Evolutionary conservation across 257 asterid species (phyloP), one percentile per base, ranked within the genome.

Genomic region (Pogostemon cablin): DNA sequence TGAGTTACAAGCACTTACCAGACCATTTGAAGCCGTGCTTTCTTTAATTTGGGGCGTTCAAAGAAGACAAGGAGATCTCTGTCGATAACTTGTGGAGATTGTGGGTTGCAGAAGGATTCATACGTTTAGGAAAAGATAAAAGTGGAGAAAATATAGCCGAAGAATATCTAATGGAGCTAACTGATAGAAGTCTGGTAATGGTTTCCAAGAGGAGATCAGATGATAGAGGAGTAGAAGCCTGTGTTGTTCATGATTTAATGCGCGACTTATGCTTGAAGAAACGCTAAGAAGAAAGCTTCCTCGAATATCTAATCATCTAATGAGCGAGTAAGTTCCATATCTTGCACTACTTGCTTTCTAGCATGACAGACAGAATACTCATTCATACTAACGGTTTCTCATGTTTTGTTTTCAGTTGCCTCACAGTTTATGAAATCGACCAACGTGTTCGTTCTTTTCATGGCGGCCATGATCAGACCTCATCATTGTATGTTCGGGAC

Each of bases 101-200:
- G 7, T 80, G 85, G 85, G 70, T 77, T 38, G 75, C 81, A 9
- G 82, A 77, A 42, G 85, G 85, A 34, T 80, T 80, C 57, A 61
- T 77, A 44, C 49, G 42, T 2, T 32, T 50, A 12, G 56, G 64
- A 3, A 65, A 15, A 7, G 8, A 10, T 5, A 64, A 70, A 68
- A 73, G 41, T 40, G 15, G 49, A 56, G 78, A 72, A 72, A 20
- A 5, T 42, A 49, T 68, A 15, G 84, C 81, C 0, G 71, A 73
- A 65, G 59, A 64, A 6, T 80, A 77, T 64, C 46, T 76, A 7
- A n/a, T 1, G 39, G 75, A 54, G 47, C 62, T 76, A 1, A 55
- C 63, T 40, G 48, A 65, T 53, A 67, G 62, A 67, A 72, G 81
- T 47, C 75, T 80, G 12, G 68, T 80, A 3, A 57, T 60, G 56